Evolutionary conservation across 2,329 filamentous ascomycete species (phyloP), one percentile per base, ranked within the genome.

Genomic region (Epichloe gansuensis): DNA sequence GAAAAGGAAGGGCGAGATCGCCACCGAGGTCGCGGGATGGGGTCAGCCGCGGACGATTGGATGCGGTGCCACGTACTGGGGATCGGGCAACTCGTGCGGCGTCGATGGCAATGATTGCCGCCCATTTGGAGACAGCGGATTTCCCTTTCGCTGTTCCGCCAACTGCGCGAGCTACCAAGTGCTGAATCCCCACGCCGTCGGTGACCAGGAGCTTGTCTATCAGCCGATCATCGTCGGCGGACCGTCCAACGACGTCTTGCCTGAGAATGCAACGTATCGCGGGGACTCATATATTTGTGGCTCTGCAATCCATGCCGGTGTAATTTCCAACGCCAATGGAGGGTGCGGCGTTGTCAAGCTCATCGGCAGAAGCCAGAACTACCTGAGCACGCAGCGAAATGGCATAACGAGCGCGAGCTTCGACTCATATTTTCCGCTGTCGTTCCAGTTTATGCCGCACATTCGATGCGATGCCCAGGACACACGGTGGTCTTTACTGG

Each of bases 211-310:
- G 58, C 70, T 87, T 49, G 72, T 78, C 46, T 88, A 88, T 62
- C 70, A 68, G 25, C 72, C 81, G 1, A 65, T 88, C n/a, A 77
- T 89, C 2, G 73, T 89, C 28, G 85, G 85, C n/a, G 85, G 85
- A 0, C 80, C 80, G 0, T 67, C 72, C 5, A 67, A 69, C 48
- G 69, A 75, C 31, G 59, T 62, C 5, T 66, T 63, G 34, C 63
- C 69, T 17, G 61, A 65, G 3, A 57, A 67, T 35, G 77, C 84
- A 0, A 73, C 86, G 23, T 97, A 97, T 66, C 85, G 93, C 17
- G 89, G 86, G 9, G 90, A 95, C 67, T 94, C 88, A 13, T 94
- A 88, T 69, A 84, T 95, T 52, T 95, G 90, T 63, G 84, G 82
- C 54, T 78, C 90, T 12, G 90, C 89, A 37, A 87, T 95, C 48